phyloP scores from a whole-genome alignment of 495 filamentous ascomycete species.

The Daldinia loculata region DNA sequence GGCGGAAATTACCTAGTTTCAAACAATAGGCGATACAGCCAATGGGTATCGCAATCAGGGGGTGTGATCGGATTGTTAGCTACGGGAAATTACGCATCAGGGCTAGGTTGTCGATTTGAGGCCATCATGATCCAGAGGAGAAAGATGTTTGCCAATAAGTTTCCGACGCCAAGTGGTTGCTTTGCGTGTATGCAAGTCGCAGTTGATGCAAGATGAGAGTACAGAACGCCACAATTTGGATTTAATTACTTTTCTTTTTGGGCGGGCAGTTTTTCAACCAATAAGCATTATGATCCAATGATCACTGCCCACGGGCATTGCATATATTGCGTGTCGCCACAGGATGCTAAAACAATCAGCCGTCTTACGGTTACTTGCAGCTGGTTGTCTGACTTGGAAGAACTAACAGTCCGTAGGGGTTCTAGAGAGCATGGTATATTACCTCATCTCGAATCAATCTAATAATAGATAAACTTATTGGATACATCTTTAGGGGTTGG shows the following conservation, averaged over 20 bases:
- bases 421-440: not conserved
- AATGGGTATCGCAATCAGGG: not conserved
- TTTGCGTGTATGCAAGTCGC: not conserved
- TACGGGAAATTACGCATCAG: conserved; percentile 22
- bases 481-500: not conserved
- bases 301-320: not conserved
- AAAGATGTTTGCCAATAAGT: conserved; percentile 5
- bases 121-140: conserved; percentile 4
- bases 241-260: conserved; percentile 3
- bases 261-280: conserved; percentile 1
- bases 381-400: conserved; percentile 25
- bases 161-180: conserved; percentile 17
- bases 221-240: conserved; percentile 17
- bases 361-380: conserved; percentile 37
- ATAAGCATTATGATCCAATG: not conserved
- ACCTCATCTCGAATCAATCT: conserved; percentile 7
- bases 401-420: conserved; percentile 3
- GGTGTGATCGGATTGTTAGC: conserved; percentile 13
- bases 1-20: not conserved
- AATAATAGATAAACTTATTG: not conserved
- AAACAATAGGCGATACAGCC: not conserved
- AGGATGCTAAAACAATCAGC: conserved; percentile 14
- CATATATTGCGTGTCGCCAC: conserved; percentile 29
- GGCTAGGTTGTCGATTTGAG: conserved; percentile 13
- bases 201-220: conserved; percentile 35